Evolutionary conservation across 768 basidiomycete species (phyloP).

Genomic region (Ephemerocybe angulata): DNA sequence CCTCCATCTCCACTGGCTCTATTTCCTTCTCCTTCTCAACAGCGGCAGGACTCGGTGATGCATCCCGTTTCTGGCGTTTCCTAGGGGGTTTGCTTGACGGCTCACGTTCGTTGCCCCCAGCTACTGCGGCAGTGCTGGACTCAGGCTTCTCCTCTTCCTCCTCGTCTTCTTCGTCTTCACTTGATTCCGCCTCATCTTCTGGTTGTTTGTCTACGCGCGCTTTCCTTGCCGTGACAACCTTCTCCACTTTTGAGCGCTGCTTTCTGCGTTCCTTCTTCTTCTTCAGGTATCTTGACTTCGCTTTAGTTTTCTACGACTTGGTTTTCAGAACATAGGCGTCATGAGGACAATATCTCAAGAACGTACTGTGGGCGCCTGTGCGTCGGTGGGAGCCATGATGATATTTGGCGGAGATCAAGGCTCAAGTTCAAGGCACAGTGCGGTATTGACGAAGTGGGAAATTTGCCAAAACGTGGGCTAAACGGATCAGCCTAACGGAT

Average conservation of each 20-base stretch:
- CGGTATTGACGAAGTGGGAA: not conserved
- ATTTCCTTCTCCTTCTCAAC: not conserved
- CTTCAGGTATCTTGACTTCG: slow-evolving; percentile 28
- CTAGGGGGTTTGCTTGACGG: not conserved
- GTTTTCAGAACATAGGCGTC: not conserved
- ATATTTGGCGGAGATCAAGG: too few relatives aligned
- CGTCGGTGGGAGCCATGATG: not conserved
- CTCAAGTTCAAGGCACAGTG: not conserved
- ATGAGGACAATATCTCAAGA: not conserved
- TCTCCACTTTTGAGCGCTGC: slow-evolving; percentile 13
- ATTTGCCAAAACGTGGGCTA: not conserved
- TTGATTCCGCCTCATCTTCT: not conserved
- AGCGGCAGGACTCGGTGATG: not conserved
- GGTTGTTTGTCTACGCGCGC: not conserved
- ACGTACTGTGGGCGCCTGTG: not conserved
- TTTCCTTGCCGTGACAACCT: not conserved
- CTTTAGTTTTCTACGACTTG: slow-evolving; percentile 25
- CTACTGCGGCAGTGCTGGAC: too few relatives aligned
- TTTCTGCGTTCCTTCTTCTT: slow-evolving; percentile 30
- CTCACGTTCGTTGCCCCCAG: not conserved
- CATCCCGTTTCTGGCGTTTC: not conserved
- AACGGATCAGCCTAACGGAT: not conserved
- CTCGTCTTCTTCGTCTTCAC: slow-evolving; percentile 5
- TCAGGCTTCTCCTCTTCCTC: not conserved
- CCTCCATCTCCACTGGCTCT: not conserved